Base-by-base conservation (phyloP, 2,329 filamentous ascomycete species). In the Neofusicoccum parvum region DNA sequence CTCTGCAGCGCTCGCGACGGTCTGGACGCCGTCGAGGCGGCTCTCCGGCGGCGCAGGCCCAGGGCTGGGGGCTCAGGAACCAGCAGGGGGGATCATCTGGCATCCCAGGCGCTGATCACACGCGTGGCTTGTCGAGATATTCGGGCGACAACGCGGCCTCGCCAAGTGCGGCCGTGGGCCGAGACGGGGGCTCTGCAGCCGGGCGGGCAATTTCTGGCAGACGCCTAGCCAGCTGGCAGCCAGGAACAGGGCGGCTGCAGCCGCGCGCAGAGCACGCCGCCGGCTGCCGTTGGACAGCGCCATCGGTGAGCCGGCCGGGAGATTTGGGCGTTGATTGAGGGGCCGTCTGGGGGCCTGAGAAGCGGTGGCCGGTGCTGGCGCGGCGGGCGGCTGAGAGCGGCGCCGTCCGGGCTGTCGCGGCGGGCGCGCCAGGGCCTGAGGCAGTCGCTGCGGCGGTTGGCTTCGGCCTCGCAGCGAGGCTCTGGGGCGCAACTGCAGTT, bases 101-200 rank as follows among this genome's bases (percentile, higher is more conserved):
- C n/a, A 64, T 48, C 62, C 62, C 41, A 4, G 62, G 11, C 14
- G 62, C 7, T 39, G 62, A 64, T 64, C 62, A 64, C 20, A 48
- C 62, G 62, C 62, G 62, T 64, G 62, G 62, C 62, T 64, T 23
- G 32, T 39, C 50, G 56, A 50, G 15, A 49, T 20, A 36, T 48
- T 64, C 37, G 37, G 49, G 27, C 39, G 50, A 34, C 49, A 64
- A 64, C 34, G 48, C 49, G 50, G 62, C 62, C 62, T 60, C 27
- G 56, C 53, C 53, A 58, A 39, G 27, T 6, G 36, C 7, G 51
- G 20, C 39, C 39, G 51, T 32, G 37, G 20, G 51, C 51, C 51
- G 49, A 51, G 39, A 27, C 5, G 48, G 48, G 20, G 12, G 46
- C 11, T 32, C 27, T 32, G 27, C 5, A 32, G 27, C 5, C 53